Conservation (phyloP, 2,329 filamentous ascomycete genomes). For the Aspergillus versicolor region DNA sequence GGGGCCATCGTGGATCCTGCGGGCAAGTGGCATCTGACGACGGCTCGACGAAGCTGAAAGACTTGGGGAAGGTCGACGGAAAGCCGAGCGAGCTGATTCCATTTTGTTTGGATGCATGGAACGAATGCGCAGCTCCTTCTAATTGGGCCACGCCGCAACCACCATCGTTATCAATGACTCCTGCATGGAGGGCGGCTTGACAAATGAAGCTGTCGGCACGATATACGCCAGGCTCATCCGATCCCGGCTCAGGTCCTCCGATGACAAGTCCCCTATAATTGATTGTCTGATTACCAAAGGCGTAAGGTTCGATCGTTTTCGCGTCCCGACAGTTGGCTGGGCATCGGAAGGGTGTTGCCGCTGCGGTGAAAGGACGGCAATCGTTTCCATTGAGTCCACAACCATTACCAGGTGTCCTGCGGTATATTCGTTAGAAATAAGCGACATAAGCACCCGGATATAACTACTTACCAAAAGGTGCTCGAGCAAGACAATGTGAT, state of each 20-base stretch:
- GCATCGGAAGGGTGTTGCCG: conserved; percentile 55
- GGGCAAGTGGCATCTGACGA: conserved; percentile 60
- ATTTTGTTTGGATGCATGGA: conserved; percentile 63
- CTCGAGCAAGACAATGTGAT: conserved; percentile 46
- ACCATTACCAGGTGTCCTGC: conserved; percentile 42
- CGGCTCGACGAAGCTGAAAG: conserved; percentile 71
- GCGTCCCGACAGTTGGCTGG: conserved; percentile 53
- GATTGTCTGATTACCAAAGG: conserved; percentile 52
- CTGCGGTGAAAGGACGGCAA: conserved; percentile 55
- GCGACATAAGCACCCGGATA: neutral
- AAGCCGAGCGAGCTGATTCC: conserved; percentile 77
- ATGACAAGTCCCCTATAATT: conserved; percentile 54
- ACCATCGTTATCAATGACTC: conserved; percentile 70
- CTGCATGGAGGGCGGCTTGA: conserved; percentile 78
- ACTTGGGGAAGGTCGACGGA: conserved; percentile 83
- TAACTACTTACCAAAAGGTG: conserved; percentile 43
- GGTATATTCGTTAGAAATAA: conserved; percentile 1
- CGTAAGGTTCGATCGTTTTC: conserved; percentile 50
- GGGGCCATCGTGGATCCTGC: conserved; percentile 76
- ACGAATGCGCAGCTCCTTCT: conserved; percentile 66
- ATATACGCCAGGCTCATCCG: conserved; percentile 60
- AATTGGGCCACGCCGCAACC: conserved; percentile 80
- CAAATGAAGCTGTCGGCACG: conserved; percentile 89
- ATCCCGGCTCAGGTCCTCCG: conserved; percentile 46
- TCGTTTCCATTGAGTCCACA: conserved; percentile 57